Base-by-base conservation (phyloP, 208 protist species). In the Novymonas esmeraldas region DNA sequence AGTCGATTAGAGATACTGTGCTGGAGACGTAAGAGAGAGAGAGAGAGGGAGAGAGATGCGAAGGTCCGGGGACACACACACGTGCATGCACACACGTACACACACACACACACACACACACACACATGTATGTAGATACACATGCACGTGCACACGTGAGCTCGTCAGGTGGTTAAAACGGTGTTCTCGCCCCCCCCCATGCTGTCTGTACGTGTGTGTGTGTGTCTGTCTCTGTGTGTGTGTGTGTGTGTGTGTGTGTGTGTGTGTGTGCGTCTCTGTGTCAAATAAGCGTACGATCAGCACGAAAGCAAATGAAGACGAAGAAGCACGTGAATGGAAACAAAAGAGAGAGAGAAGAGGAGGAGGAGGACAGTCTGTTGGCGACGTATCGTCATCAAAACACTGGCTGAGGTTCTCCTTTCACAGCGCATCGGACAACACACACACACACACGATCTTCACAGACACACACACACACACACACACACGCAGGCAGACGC, bases 271-370 rank as follows among this genome's bases (percentile, higher is more conserved):
- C 5, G 45, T 50, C n/a, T 50, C 6, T 9, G 22, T 7, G 11
- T 4, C n/a, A 54, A 54, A 14, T 41, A 5, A 5, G 36, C 11
- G 36, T 11, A 41, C 36, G n/a, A n/a, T n/a, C 36, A 41, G 36
- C 11, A 11, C 4, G 18, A 48, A 64, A n/a, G 33, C 10, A 50
- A 54, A 64, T 6, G 44, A 42, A 49, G 50, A 22, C 7, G 42
- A 61, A 46, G 6, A 56, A 51, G 44, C 38, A 70, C n/a, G 45
- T 6, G 28, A 45, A 48, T 22, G 24, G 49, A 45, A 46, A 48
- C 2, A 45, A 51, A 59, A 34, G 14, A 22, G 41, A 72, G 22
- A 22, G 31, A 82, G 11, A 62, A 64, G 56, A 48, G 70, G 33
- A 56, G 59, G 65, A 13, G 48, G n/a, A 29, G n/a, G n/a, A n/a